Evolutionary conservation across 2,329 filamentous ascomycete genomes (phyloP).

Genomic region (Atkinsonella hypoxylon): DNA sequence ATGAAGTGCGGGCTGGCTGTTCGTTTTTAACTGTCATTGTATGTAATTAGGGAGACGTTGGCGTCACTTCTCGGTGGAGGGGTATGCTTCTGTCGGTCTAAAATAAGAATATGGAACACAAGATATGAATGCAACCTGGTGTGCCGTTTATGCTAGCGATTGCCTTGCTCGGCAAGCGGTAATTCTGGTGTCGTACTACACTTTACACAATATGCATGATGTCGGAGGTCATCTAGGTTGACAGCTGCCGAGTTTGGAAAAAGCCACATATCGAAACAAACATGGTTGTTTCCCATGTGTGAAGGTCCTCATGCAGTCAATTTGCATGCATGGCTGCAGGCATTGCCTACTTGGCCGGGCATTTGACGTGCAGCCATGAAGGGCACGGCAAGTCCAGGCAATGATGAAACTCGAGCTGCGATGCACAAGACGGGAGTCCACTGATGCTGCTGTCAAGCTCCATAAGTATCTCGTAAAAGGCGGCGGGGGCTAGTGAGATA

Average conservation of each 20-base stretch:
- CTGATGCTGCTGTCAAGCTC: no score
- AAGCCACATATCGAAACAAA: background rate
- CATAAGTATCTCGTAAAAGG: no score
- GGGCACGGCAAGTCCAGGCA: no score
- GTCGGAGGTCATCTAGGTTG: background rate
- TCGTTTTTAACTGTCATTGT: background rate
- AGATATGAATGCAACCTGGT: background rate
- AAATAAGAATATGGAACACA: background rate
- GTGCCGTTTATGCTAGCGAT: background rate
- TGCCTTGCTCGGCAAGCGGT: background rate
- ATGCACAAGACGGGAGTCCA: no score
- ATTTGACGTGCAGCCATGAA: background rate
- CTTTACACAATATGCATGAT: background rate
- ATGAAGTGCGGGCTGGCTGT: background rate
- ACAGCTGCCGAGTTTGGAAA: background rate
- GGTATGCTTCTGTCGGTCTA: slow-evolving; percentile 4
- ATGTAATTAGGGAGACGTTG: slow-evolving; percentile 5
- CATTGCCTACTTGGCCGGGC: background rate
- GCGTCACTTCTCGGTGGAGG: slow-evolving; percentile 8
- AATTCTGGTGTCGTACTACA: background rate
- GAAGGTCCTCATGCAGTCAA: background rate
- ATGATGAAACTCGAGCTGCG: no score
- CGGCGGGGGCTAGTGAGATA: no score
- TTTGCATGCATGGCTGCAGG: background rate
- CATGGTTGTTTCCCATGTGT: background rate